Percentiles rank a stretch among this genome's conserved stretches.
These are phyloP conservation scores for Astraeus odoratus DNA, from an alignment of 768 basidiomycete genomes.

Conservation along the genomic window DNA sequence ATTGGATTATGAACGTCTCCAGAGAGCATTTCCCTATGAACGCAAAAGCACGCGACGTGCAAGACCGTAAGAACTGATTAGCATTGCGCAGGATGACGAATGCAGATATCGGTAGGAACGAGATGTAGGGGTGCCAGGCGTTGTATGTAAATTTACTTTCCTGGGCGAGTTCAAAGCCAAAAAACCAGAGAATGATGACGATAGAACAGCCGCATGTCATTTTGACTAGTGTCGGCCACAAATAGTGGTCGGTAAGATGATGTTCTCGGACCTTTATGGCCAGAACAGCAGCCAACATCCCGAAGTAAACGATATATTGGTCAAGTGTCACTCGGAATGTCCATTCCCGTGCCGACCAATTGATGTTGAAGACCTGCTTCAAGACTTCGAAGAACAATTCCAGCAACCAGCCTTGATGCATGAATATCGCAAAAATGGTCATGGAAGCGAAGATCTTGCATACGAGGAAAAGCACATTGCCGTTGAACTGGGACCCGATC, in stretches of 20 bases:
- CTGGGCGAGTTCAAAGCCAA: constrained; percentile 71
- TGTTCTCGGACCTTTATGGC: constrained; percentile 71
- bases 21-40: constrained; percentile 85
- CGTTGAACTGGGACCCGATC: constrained; percentile 67
- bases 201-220: constrained; percentile 42
- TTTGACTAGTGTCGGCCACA: constrained; percentile 54
- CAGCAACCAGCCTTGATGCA: constrained; percentile 56
- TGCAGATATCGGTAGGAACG: constrained; percentile 71
- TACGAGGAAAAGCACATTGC: constrained; percentile 56
- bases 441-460: constrained; percentile 66
- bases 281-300: constrained; percentile 72
- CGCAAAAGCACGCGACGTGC: constrained; percentile 60
- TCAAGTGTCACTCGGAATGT: constrained; percentile 84
- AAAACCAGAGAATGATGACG: constrained; percentile 65
- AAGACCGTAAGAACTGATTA: constrained; percentile 61
- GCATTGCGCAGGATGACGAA: constrained; percentile 77
- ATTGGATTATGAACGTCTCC: constrained; percentile 90
- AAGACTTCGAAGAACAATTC: constrained; percentile 58
- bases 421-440: constrained; percentile 54
- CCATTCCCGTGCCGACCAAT: constrained; percentile 87
- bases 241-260: constrained; percentile 59
- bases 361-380: constrained; percentile 59
- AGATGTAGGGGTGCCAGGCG: constrained; percentile 74
- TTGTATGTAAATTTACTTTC: constrained; percentile 85
- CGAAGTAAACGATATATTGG: constrained; percentile 82